Base-by-base conservation (phyloP, 1,284 basidiomycete species). In the Polyporus tsugae region DNA sequence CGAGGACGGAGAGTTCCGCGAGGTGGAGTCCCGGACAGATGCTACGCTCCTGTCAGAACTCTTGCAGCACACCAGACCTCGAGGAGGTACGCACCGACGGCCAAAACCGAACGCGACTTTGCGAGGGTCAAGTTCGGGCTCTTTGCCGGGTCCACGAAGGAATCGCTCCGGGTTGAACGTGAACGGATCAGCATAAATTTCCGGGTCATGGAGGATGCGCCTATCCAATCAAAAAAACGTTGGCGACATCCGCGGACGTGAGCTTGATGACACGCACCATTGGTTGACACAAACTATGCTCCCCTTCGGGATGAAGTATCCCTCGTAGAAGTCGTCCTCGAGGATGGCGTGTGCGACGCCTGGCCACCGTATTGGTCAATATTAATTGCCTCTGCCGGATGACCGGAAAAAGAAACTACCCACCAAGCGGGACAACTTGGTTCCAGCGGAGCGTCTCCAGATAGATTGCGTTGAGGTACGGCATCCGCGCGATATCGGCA, bases 1-100 rank as follows among this genome's bases (percentile, higher is more conserved):
- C 71, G 66, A 77, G 79, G 6, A 80, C 68, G 6, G 78, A 78
- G 2, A 76, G 70, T 29, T 81, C 78, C 11, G 79, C 80, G 42
- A 81, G 67, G 49, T 77, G 69, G 2, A 73, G 53, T 15, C 77
- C 77, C 42, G 75, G 75, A 59, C 75, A 75, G 22, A 75, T 70
- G 11, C 74, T 75, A 63, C 15, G 17, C 19, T 38, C 35, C 4
- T 1, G n/a, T 33, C 41, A 29, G 49, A n/a, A 25, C 15, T 17
- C 46, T 22, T 17, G 41, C 44, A 29, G 33, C 5, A 17, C 19
- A 36, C 58, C 38, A 39, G 5, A 4, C 36, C 1, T 7, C 22
- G 15, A 19, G 4, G 15, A 33, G 46, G n/a, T 17, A 63, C 73
- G 63, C 46, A 75, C 76, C 78, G 68, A 46, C 77, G 67, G 17